Evolutionary conservation across 2,329 filamentous ascomycete genomes (phyloP).

Genomic region (Calonectria multiphialidica): DNA sequence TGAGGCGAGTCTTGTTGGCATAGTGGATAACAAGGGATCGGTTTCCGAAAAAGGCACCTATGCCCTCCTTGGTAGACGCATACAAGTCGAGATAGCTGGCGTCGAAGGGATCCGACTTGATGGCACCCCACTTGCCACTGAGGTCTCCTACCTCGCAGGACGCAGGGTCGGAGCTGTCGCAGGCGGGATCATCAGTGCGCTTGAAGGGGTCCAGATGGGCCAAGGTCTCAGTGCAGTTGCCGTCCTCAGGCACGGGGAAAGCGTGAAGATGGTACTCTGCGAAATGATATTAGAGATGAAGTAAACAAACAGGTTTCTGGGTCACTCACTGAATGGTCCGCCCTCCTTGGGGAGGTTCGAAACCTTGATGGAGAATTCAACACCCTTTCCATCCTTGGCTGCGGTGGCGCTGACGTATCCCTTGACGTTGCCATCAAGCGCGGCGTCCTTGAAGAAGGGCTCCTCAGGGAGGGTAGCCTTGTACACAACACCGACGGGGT

Average conservation of each 20-base stretch:
- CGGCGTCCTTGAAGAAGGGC: slow-evolving; percentile 62
- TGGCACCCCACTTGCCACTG: slow-evolving; percentile 78
- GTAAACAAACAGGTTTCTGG: background rate
- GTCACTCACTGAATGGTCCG: slow-evolving; percentile 70
- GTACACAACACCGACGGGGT: slow-evolving; percentile 67
- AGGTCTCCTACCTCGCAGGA: slow-evolving; percentile 84
- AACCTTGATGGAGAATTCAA: slow-evolving; percentile 67
- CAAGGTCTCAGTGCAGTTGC: slow-evolving; percentile 78
- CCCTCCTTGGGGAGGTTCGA: slow-evolving; percentile 68
- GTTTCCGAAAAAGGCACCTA: slow-evolving; percentile 73
- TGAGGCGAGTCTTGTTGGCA: slow-evolving; percentile 72
- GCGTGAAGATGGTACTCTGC: slow-evolving; percentile 81
- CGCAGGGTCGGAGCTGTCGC: slow-evolving; percentile 66
- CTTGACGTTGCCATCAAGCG: slow-evolving; percentile 65
- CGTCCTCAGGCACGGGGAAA: slow-evolving; percentile 70
- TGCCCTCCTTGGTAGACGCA: slow-evolving; percentile 64
- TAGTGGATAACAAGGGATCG: slow-evolving; percentile 74
- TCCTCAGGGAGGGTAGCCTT: slow-evolving; percentile 67
- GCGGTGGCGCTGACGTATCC: slow-evolving; percentile 63
- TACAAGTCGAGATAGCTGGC: slow-evolving; percentile 68
- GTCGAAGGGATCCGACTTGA: slow-evolving; percentile 63
- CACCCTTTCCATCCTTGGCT: slow-evolving; percentile 63
- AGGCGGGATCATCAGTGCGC: slow-evolving; percentile 72
- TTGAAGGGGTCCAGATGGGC: slow-evolving; percentile 79
- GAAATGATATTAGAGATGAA: slow-evolving; percentile 29